phyloP scores from a whole-genome alignment of 2,329 filamentous ascomycete species.

The Cryphonectria nitschkei region DNA sequence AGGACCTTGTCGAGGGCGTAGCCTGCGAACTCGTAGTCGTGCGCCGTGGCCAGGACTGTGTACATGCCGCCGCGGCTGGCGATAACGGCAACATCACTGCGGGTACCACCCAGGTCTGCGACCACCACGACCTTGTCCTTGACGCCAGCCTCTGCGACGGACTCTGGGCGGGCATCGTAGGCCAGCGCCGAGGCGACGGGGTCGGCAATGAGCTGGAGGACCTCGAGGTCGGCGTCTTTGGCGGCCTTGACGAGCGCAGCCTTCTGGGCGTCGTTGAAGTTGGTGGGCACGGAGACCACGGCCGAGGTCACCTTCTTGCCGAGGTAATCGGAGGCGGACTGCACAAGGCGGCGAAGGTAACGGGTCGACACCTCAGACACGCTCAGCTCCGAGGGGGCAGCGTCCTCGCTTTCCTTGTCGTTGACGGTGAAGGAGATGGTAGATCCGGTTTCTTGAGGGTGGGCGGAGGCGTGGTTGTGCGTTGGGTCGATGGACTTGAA shows the following conservation, averaged over 20 bases:
- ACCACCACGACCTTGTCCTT: slow-evolving; percentile 91
- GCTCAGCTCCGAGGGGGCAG: slow-evolving; percentile 66
- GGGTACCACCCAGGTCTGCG: slow-evolving; percentile 88
- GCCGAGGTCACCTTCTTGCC: slow-evolving; percentile 94
- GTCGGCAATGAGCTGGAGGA: slow-evolving; percentile 91
- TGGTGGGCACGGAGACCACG: slow-evolving; percentile 90
- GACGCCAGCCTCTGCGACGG: slow-evolving; percentile 49
- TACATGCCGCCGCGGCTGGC: slow-evolving; percentile 95
- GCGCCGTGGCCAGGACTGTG: slow-evolving; percentile 87
- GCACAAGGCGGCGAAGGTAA: slow-evolving; percentile 79
- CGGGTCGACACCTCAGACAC: slow-evolving; percentile 83
- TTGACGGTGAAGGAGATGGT: slow-evolving; percentile 81
- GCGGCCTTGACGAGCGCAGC: slow-evolving; percentile 78
- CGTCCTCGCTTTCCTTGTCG: slow-evolving; percentile 69
- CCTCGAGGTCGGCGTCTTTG: slow-evolving; percentile 79
- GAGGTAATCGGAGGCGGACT: slow-evolving; percentile 87
- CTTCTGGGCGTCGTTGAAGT: slow-evolving; percentile 88
- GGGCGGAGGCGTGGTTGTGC: slow-evolving; percentile 89
- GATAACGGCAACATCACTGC: slow-evolving; percentile 88
- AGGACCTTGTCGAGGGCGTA: slow-evolving; percentile 85
- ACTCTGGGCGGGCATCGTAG: slow-evolving; percentile 84
- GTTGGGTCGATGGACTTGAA: slow-evolving; percentile 98
- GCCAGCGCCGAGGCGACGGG: slow-evolving; percentile 87
- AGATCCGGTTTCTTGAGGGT: slow-evolving; percentile 75
- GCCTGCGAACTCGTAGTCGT: slow-evolving; percentile 94